Conservation (phyloP, 352 stramenopile species). For the Phytophthora tubulina region DNA sequence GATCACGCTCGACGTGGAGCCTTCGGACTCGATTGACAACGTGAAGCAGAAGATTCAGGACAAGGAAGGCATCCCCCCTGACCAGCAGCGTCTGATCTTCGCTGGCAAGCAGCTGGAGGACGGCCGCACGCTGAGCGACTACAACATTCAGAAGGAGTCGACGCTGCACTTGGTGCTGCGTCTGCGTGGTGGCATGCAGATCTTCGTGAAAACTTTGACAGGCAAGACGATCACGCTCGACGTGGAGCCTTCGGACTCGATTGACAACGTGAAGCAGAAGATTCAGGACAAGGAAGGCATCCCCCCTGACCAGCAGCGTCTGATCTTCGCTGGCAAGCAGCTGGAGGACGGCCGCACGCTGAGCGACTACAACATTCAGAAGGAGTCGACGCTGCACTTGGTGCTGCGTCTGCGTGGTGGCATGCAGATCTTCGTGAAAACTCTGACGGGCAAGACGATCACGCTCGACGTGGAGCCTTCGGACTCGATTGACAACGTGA, state of each 20-base stretch:
- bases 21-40: conserved; percentile 38
- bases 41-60: conserved; percentile 35
- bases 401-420: conserved; percentile 34
- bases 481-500: conserved; percentile 38
- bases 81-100: conserved; percentile 97
- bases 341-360: conserved; percentile 69
- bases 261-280: conserved; percentile 37
- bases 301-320: conserved; percentile 94
- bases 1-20: conserved; percentile 33
- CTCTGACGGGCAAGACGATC: conserved; percentile 38
- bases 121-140: conserved; percentile 35
- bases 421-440: conserved; percentile 55
- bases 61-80: conserved; percentile 91
- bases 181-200: conserved; percentile 48
- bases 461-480: conserved; percentile 32
- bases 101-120: conserved; percentile 95
- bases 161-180: conserved; percentile 34
- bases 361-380: conserved; percentile 42
- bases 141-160: conserved; percentile 43
- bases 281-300: conserved; percentile 81
- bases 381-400: conserved; percentile 36
- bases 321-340: conserved; percentile 97
- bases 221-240: conserved; percentile 38
- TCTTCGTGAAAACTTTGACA: conserved; percentile 41
- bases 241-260: conserved; percentile 35